These are phyloP conservation scores for Umbelopsis sp. DNA, from an alignment of 371 early-diverging fungal genomes.

Conservation along the genomic window DNA sequence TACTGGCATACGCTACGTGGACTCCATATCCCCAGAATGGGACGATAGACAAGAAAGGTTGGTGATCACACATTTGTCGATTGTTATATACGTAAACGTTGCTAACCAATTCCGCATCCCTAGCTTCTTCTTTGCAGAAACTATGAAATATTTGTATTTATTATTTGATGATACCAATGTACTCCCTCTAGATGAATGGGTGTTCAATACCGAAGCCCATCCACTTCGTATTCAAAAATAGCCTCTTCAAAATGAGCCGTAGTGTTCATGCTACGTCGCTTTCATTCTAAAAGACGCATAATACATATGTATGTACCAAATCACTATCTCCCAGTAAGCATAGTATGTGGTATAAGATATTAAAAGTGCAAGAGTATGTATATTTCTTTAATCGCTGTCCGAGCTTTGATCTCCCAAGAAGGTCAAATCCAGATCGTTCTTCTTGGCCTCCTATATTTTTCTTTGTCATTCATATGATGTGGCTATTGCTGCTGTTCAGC, in stretches of 20 bases:
- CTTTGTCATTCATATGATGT: too few species aligned
- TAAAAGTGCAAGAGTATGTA: neutral
- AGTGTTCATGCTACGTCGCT: neutral
- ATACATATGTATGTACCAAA: neutral
- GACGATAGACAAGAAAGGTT: conserved; percentile 58
- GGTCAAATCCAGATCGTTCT: conserved; percentile 26
- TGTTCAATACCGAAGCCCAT: conserved; percentile 91
- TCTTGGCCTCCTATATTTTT: neutral
- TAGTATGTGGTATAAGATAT: too few species aligned
- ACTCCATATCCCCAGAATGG: conserved; percentile 30
- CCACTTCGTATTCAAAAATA: conserved; percentile 58
- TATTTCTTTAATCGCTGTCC: conserved; percentile 27
- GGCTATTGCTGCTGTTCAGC: too few species aligned
- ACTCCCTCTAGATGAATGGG: conserved; percentile 82
- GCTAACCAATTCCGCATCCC: conserved; percentile 1
- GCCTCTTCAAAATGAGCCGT: neutral
- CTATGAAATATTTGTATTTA: conserved; percentile 92
- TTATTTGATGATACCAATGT: conserved; percentile 70
- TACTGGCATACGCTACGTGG: conserved; percentile 40
- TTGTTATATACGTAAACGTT: neutral
- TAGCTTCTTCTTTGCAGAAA: conserved; percentile 90
- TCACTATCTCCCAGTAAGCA: neutral
- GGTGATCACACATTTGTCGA: neutral
- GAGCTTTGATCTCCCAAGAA: conserved; percentile 39
- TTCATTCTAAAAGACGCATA: neutral